Evolutionary conservation across 306 rosid genomes (phyloP).

Genomic region (Cucurbita ficifolia): DNA sequence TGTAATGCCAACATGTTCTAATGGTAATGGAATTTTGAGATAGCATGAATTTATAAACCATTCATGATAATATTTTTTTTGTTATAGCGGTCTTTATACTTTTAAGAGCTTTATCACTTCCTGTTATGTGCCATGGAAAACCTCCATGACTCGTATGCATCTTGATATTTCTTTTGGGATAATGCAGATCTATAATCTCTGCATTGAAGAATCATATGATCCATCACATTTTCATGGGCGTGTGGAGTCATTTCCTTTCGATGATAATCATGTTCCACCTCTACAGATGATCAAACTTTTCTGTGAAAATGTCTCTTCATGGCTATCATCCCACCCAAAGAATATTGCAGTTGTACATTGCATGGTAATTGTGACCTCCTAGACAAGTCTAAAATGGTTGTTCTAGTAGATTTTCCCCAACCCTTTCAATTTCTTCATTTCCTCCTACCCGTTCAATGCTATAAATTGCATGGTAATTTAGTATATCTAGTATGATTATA

Average conservation of each 20-base stretch:
- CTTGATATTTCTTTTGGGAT: conserved; percentile 5
- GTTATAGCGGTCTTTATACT: background rate
- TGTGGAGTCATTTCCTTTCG: conserved; percentile 75
- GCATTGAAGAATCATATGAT: conserved; percentile 81
- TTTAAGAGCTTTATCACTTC: background rate
- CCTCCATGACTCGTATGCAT: background rate
- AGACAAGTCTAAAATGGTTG: background rate
- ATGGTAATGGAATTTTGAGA: background rate
- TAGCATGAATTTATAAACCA: background rate
- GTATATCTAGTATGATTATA: background rate
- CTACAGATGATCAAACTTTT: conserved; percentile 62
- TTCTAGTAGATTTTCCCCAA: background rate
- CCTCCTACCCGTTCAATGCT: background rate
- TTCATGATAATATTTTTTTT: background rate
- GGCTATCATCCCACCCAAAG: conserved; percentile 56
- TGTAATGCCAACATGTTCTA: background rate
- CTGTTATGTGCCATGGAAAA: background rate
- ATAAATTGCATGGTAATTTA: background rate
- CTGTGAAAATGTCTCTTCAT: conserved; percentile 65
- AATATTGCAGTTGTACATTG: conserved; percentile 81
- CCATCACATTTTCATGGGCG: conserved; percentile 67
- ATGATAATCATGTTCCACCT: conserved; percentile 83
- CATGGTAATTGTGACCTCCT: conserved; percentile 44
- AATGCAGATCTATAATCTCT: conserved; percentile 76
- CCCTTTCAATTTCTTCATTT: background rate